Evolutionary conservation across 768 basidiomycete genomes (phyloP), one percentile per base, ranked within the genome.

Genomic region (Psilocybe tampanensis): DNA sequence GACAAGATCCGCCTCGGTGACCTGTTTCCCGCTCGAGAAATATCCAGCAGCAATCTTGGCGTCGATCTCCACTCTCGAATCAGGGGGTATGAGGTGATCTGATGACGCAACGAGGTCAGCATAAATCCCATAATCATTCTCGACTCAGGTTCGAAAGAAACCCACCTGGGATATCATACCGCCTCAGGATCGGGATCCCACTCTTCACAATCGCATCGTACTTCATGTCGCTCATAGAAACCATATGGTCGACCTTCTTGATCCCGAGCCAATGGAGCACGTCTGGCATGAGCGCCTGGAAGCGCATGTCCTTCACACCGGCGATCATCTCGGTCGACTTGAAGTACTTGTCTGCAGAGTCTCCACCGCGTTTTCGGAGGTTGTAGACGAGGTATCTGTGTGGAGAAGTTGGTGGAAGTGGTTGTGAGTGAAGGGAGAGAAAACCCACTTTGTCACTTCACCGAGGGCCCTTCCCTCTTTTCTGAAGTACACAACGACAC

Each of bases 191-290:
- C 2, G 85, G 83, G 57, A 97, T 96, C 0, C 95, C 95, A 9
- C 88, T 89, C 64, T 87, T 80, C 54, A 95, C 90, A 47, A 98
- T 95, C 8, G 95, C 94, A 60, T 97, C 86, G 75, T 97, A 95
- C 85, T 98, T 96, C 89, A 93, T 92, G 66, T 93, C 91, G 56
- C 90, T 92, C 92, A 93, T 93, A 19, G 86, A 88, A 15, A 96
- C 87, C 87, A 98, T 86, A 66, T 88, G 88, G 71, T 94, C 86
- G 44, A 98, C 84, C 80, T 92, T 92, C 73, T 69, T 87, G 67
- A 98, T 90, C 0, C 96, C 96, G n/a, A 98, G 74, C 93, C 95
- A 98, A 69, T 95, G 94, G 43, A 98, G 74, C 6, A 97, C 90
- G 68, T 98, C 96, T 2, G 96, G 96, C 95, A 98, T 97, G 58